Base-by-base conservation (phyloP, 257 asterid genomes). In the Solanum sparsipilum region DNA sequence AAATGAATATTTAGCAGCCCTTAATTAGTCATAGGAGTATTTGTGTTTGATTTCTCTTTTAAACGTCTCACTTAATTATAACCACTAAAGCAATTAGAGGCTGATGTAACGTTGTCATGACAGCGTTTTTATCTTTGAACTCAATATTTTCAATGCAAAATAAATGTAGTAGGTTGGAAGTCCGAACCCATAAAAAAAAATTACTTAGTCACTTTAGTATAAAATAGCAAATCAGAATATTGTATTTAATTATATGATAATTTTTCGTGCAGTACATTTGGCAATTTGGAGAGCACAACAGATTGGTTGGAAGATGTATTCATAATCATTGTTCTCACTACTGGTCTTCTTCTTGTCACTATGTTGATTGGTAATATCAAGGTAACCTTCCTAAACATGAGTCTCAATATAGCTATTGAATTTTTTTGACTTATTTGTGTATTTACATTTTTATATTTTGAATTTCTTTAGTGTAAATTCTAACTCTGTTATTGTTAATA, bases 311-410 rank as follows among this genome's bases (percentile, higher is more conserved):
- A 97, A 89, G 92, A 96, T 23, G 94, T 97, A 56, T 97, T 97
- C 90, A 97, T 97, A 32, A 96, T 97, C 82, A 91, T 97, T 41
- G 99, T 97, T 76, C 94, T 97, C 7, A 97, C 99, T 38, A 90
- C 95, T 46, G 99, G 99, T 29, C 98, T 97, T 6, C 91, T 97
- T 46, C 89, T 97, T 13, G 99, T 97, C 56, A 97, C 99, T 7
- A 96, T 97, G 99, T 93, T 97, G 72, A 97, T 97, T n/a, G 99
- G 99, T 34, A 97, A 97, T 93, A 97, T 97, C 92, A 97, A 97
- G 98, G 98, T 96, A 87, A 74, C 11, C 18, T 15, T 81, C 68
- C 68, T 81, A 81, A 9, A 27, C 39, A 44, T 56, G 11, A 56
- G 10, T 52, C 23, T 16, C n/a, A 52, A 15, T 48, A 48, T 56